Base-by-base conservation (phyloP, 768 basidiomycete species). In the Chiua virens region DNA sequence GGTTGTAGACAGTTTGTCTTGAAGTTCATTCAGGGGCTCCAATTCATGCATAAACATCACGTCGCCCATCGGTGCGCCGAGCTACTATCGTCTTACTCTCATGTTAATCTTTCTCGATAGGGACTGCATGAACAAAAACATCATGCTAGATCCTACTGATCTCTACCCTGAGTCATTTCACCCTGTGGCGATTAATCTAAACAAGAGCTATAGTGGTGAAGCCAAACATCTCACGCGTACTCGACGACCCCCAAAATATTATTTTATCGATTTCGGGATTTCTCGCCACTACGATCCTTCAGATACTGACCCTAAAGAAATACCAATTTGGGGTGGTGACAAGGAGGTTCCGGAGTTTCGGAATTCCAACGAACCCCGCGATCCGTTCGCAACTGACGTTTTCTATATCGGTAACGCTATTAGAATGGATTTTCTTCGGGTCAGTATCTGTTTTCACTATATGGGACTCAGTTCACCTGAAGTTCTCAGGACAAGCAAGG, bases 341-440 rank as follows among this genome's bases (percentile, higher is more conserved):
- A 70, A 68, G 50, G 62, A 72, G 3, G 71, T 69, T 0, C 77
- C 77, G 1, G 76, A 77, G 45, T 71, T 68, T 44, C 60, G 67
- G 18, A 58, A 60, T 5, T 57, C 47, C 1, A 22, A 50, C 5
- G n/a, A 55, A 2, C 66, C 60, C 0, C 61, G 64, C 17, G 56
- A 79, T 50, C 74, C 75, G 0, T 79, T 78, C 44, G 63, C 70
- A 0, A 71, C 70, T 0, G 78, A 79, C 32, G 63, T 79, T 4
- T 79, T 75, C 49, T 71, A 71, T 44, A 50, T 77, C 0, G 76
- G 75, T 0, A 78, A 77, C 49, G 34, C 69, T 20, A 62, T 75
- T 38, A 52, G 60, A n/a, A 47, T 44, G 30, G 56, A 71, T 28
- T 71, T 76, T 43, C 17, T 70, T 0, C 46, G 61, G 45, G 75